phyloP scores from a whole-genome alignment of 2,329 filamentous ascomycete genomes.

The Verticillium klebahnii region DNA sequence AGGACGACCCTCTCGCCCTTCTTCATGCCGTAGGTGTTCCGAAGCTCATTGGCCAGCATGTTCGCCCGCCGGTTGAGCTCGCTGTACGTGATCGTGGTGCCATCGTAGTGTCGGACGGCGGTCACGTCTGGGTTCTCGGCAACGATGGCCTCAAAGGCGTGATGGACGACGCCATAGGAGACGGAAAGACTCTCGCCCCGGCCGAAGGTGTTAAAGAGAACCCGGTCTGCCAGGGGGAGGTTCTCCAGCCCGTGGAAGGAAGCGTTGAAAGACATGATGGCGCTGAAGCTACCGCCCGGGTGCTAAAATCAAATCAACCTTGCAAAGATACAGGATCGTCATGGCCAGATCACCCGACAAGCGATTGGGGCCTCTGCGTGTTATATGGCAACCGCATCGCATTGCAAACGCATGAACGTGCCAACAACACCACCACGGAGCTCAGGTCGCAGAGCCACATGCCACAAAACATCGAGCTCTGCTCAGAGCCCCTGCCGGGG shows the following conservation, averaged over 20 bases:
- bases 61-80: conserved; percentile 38
- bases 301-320: not conserved
- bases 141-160: conserved; percentile 18
- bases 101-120: conserved; percentile 31
- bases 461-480: not conserved
- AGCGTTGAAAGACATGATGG: conserved; percentile 6
- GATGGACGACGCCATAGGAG: conserved; percentile 12
- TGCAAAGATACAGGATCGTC: not conserved
- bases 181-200: conserved; percentile 5
- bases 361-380: not conserved
- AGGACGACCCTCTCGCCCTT: conserved; percentile 46
- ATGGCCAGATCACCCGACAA: not conserved
- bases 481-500: not conserved
- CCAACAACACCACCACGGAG: not conserved
- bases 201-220: conserved; percentile 13
- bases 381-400: not conserved
- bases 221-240: conserved; percentile 9
- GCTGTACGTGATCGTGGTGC: conserved; percentile 35
- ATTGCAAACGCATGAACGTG: not conserved
- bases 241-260: conserved; percentile 11
- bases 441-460: not conserved
- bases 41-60: conserved; percentile 34
- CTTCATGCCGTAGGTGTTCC: conserved; percentile 27
- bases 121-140: conserved; percentile 27
- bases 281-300: not conserved